These are phyloP conservation scores for Mesotaenium endlicherianum DNA, from an alignment of 139 green algal species.

Conservation along the genomic window DNA sequence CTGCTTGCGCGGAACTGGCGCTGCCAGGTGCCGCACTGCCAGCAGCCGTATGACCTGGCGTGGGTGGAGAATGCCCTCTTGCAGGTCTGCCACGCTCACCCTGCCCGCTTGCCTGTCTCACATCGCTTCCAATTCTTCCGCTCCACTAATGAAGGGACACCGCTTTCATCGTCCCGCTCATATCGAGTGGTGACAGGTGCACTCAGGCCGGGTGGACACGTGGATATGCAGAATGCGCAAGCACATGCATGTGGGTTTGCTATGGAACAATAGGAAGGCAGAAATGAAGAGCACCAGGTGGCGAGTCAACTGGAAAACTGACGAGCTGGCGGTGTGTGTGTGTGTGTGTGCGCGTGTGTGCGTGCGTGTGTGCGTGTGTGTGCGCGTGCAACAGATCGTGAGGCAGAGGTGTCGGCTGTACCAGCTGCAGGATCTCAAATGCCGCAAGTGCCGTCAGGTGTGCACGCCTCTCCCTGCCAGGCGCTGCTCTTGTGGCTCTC, in stretches of 20 bases:
- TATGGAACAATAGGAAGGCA: not conserved
- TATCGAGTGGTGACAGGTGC: not conserved
- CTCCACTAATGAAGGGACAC: not conserved
- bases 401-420: conserved; percentile 60
- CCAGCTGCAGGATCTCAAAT: conserved; percentile 85
- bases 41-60: conserved; percentile 61
- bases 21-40: conserved; percentile 56
- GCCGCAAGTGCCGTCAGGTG: conserved; percentile 54
- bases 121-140: not conserved
- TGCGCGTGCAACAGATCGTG: conserved; percentile 46
- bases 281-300: too few relatives aligned
- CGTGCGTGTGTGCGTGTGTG: too few relatives aligned
- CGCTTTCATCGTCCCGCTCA: not conserved
- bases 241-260: not conserved
- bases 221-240: not conserved
- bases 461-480: not conserved
- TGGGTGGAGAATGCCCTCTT: conserved; percentile 71
- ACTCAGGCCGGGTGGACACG: not conserved
- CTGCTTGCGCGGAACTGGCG: conserved; percentile 61
- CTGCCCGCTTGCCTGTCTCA: not conserved
- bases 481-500: conserved; percentile 1
- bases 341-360: too few relatives aligned
- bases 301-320: too few relatives aligned
- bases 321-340: too few relatives aligned
- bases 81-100: not conserved